phyloP scores from a whole-genome alignment of 164 flowering plant genomes.

The Aristolochia californica region DNA sequence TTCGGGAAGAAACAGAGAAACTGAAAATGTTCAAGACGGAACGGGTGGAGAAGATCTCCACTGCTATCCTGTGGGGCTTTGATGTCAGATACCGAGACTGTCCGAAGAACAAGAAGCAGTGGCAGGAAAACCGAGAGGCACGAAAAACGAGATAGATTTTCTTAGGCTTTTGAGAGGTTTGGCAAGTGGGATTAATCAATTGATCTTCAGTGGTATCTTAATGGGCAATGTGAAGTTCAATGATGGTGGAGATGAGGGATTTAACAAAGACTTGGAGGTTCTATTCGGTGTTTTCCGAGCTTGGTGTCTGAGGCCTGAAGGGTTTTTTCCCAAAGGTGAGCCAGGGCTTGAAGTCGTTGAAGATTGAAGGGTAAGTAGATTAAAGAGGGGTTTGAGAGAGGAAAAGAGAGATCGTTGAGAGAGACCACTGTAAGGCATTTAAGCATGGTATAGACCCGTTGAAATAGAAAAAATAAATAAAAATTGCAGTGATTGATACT shows the following conservation, averaged over 20 bases:
- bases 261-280: slow-evolving; percentile 52
- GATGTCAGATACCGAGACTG: slow-evolving; percentile 64
- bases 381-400: slow-evolving; percentile 23
- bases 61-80: slow-evolving; percentile 79
- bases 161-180: slow-evolving; percentile 68
- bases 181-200: slow-evolving; percentile 55
- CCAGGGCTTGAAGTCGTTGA: slow-evolving; percentile 68
- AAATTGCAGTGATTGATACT: slow-evolving; percentile 26
- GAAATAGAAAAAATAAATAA: slow-evolving; percentile 69
- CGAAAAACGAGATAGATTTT: slow-evolving; percentile 66
- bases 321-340: slow-evolving; percentile 67
- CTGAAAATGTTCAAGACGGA: slow-evolving; percentile 56
- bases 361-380: slow-evolving; percentile 44
- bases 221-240: slow-evolving; percentile 58
- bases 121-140: slow-evolving; percentile 79
- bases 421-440: slow-evolving; percentile 49
- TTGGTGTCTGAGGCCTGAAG: slow-evolving; percentile 94
- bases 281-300: slow-evolving; percentile 64
- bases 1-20: slow-evolving; percentile 47
- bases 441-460: slow-evolving; percentile 23
- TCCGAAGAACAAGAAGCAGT: slow-evolving; percentile 71
- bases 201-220: slow-evolving; percentile 47
- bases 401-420: slow-evolving; percentile 52
- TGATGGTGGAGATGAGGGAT: slow-evolving; percentile 57
- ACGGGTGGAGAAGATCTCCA: slow-evolving; percentile 72